phyloP scores from a whole-genome alignment of 2,329 filamentous ascomycete species.

The Fonsecaea pedrosoi region DNA sequence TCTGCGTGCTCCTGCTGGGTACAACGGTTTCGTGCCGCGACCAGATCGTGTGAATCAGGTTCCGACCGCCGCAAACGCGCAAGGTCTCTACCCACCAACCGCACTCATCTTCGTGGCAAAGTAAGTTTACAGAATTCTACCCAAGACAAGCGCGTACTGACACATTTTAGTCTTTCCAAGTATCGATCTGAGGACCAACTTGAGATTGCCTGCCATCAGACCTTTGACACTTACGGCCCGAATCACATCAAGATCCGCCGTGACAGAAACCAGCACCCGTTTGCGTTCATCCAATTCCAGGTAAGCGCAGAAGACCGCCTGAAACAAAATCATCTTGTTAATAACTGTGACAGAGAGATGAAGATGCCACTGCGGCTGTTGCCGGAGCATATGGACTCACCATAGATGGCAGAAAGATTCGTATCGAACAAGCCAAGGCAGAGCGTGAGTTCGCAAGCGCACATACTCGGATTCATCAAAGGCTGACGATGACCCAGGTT shows the following conservation, averaged over 20 bases:
- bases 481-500: slow-evolving; percentile 25
- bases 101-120: slow-evolving; percentile 51
- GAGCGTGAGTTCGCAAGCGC: slow-evolving; percentile 36
- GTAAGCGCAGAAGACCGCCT: slow-evolving; percentile 35
- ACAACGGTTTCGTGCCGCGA: slow-evolving; percentile 35
- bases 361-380: slow-evolving; percentile 43
- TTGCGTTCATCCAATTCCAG: slow-evolving; percentile 51
- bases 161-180: slow-evolving; percentile 41
- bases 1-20: slow-evolving; percentile 10
- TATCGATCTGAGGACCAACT: slow-evolving; percentile 42
- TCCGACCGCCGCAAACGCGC: slow-evolving; percentile 45
- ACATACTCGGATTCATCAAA: neutral
- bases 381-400: slow-evolving; percentile 24
- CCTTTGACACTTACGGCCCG: slow-evolving; percentile 45
- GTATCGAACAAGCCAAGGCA: slow-evolving; percentile 37
- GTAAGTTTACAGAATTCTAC: slow-evolving; percentile 40
- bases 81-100: slow-evolving; percentile 47
- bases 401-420: slow-evolving; percentile 38
- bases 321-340: slow-evolving; percentile 12
- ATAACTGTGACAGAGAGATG: slow-evolving; percentile 38
- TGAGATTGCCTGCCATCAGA: slow-evolving; percentile 41
- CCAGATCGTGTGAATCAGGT: slow-evolving; percentile 42
- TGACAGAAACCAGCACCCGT: slow-evolving; percentile 46
- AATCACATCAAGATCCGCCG: slow-evolving; percentile 48
- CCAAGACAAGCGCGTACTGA: slow-evolving; percentile 23